Conservation (phyloP, 345 rosid genomes). For the Raphanus sativus region DNA sequence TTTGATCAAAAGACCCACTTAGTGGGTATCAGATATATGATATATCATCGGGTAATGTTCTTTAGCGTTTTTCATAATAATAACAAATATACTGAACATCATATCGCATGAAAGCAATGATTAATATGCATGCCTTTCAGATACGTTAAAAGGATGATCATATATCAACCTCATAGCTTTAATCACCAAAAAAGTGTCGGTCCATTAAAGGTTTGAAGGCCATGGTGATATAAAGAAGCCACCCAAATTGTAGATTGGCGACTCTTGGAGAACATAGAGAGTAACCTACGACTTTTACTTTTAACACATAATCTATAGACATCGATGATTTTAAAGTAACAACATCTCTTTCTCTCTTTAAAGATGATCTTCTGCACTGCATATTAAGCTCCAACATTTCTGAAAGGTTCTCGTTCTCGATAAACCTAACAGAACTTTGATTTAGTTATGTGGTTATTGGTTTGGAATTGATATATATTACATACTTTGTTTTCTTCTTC, state of each 20-base stretch:
- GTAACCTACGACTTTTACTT: conserved; percentile 36
- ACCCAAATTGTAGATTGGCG: conserved; percentile 36
- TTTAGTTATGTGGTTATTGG: conserved; percentile 2
- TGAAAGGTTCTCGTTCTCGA: neutral
- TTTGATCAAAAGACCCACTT: too few species aligned
- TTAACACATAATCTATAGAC: conserved; percentile 9
- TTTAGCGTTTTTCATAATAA: neutral
- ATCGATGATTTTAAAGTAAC: conserved; percentile 28
- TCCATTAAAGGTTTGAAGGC: conserved; percentile 36
- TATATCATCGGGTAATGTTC: neutral
- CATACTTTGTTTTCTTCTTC: neutral
- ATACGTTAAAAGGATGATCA: conserved; percentile 33
- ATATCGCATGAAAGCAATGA: conserved; percentile 15
- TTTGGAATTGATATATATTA: neutral
- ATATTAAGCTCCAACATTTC: conserved; percentile 11
- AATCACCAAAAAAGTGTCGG: conserved; percentile 34
- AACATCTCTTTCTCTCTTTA: conserved; percentile 25
- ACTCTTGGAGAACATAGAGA: conserved; percentile 41
- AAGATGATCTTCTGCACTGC: conserved; percentile 3
- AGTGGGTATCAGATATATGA: neutral
- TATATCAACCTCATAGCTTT: conserved; percentile 37
- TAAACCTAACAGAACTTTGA: neutral
- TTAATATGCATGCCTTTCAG: conserved; percentile 12
- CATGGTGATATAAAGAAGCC: conserved; percentile 37
- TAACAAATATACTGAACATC: neutral